A percentile compares a stretch with the other conserved stretches of the same genome.
phyloP scores from a whole-genome alignment of 306 rosid genomes.

The Prunus mume region DNA sequence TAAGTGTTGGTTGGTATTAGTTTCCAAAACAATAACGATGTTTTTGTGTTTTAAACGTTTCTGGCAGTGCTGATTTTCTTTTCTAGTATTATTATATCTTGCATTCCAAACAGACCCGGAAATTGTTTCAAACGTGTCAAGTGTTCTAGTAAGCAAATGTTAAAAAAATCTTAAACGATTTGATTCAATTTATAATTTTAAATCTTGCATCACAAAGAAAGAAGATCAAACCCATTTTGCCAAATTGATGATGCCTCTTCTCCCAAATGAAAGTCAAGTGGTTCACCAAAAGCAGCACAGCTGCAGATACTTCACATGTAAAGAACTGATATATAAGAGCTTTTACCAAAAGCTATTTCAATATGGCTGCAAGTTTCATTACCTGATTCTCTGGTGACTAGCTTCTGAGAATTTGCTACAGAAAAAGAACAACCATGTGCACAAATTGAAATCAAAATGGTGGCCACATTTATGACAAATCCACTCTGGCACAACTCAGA shows the following conservation, averaged over 20 bases:
- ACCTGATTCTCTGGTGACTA: not conserved
- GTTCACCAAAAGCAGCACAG: too few relatives aligned
- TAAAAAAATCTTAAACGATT: too few relatives aligned
- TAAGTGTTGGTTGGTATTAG: not conserved
- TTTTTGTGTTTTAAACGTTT: not conserved
- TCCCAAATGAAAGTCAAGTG: too few relatives aligned
- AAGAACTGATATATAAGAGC: not conserved
- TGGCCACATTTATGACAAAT: not conserved
- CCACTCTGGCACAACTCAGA: not conserved
- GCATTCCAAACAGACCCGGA: too few relatives aligned
- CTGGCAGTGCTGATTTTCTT: too few relatives aligned
- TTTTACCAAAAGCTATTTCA: not conserved
- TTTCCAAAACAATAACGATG: not conserved
- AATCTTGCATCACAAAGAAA: too few relatives aligned
- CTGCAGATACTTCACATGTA: not conserved
- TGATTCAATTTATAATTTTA: too few relatives aligned
- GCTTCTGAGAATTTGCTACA: not conserved
- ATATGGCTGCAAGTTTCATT: conserved; percentile 3
- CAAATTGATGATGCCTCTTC: too few relatives aligned
- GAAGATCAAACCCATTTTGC: too few relatives aligned
- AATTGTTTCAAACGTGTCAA: too few relatives aligned
- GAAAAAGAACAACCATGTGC: not conserved
- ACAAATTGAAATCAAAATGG: not conserved
- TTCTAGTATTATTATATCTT: too few relatives aligned
- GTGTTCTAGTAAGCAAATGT: too few relatives aligned